Conservation (phyloP, 2,329 filamentous ascomycete genomes). For the Tolypocladium ophioglossoides region DNA sequence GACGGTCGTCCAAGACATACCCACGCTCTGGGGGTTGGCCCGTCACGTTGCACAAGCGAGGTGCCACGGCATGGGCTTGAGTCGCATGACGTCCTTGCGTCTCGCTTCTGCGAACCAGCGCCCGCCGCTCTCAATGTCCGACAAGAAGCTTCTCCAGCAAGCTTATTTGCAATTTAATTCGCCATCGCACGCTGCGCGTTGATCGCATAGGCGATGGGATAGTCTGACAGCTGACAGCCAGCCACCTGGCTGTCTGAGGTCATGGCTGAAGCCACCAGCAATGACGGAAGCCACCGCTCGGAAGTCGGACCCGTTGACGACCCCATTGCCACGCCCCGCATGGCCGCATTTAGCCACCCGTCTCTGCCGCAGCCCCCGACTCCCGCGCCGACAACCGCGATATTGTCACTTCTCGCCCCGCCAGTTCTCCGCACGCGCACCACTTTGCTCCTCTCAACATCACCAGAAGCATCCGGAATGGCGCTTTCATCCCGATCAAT, state of each 20-base stretch:
- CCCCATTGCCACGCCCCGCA: background rate
- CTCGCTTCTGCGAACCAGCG: background rate
- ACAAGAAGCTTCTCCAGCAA: background rate
- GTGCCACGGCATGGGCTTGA: background rate
- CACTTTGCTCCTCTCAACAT: background rate
- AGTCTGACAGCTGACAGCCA: too few species aligned
- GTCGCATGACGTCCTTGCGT: background rate
- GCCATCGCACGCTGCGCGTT: too few species aligned
- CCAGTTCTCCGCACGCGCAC: background rate
- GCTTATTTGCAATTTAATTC: background rate
- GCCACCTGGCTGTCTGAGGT: too few species aligned
- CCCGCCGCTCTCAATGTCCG: too few species aligned
- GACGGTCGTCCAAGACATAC: background rate
- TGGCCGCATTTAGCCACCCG: background rate
- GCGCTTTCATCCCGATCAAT: too few species aligned
- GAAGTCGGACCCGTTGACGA: background rate
- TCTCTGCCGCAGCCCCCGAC: background rate
- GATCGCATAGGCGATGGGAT: too few species aligned
- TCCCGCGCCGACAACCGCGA: slow-evolving; percentile 2
- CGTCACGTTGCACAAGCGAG: background rate
- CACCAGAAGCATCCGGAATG: background rate
- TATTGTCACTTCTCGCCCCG: background rate
- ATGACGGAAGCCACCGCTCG: background rate
- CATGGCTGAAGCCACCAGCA: too few species aligned
- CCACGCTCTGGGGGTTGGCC: background rate